These are phyloP conservation scores for Sphaerulina musiva DNA, from an alignment of 2,329 filamentous ascomycete species.

Conservation along the genomic window DNA sequence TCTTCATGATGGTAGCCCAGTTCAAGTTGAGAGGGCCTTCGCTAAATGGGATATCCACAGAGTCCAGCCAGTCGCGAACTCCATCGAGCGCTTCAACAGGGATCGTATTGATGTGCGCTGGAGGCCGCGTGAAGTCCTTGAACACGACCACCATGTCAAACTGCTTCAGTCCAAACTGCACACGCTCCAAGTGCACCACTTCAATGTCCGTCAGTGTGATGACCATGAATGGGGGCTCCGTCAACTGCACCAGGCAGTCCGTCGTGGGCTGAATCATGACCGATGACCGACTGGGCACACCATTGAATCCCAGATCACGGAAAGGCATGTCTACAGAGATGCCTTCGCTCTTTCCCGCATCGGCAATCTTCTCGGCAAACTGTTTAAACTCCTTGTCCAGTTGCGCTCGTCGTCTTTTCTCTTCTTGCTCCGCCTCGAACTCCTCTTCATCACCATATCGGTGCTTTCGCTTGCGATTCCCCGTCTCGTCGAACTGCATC, in stretches of 20 bases:
- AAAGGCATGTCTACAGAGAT: conserved; percentile 95
- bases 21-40: conserved; percentile 96
- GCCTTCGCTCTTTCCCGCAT: conserved; percentile 83
- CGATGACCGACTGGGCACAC: conserved; percentile 91
- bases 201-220: conserved; percentile 94
- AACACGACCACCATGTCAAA: conserved; percentile 98
- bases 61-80: conserved; percentile 97
- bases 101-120: conserved; percentile 95
- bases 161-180: conserved; percentile 94
- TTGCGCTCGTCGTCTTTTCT: conserved; percentile 80
- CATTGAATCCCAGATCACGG: conserved; percentile 91
- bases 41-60: conserved; percentile 85
- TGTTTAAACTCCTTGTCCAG: conserved; percentile 93
- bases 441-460: conserved; percentile 97
- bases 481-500: conserved; percentile 97
- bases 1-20: conserved; percentile 99
- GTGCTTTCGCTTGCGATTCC: conserved; percentile 95
- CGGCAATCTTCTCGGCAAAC: conserved; percentile 95
- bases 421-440: conserved; percentile 96
- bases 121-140: conserved; percentile 89
- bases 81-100: conserved; percentile 90
- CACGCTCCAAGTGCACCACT: conserved; percentile 89
- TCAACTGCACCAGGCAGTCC: conserved; percentile 92
- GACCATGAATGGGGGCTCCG: conserved; percentile 94
- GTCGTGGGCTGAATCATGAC: conserved; percentile 94